phyloP scores from a whole-genome alignment of 2,329 filamentous ascomycete genomes.

The Colletotrichum sp. region DNA sequence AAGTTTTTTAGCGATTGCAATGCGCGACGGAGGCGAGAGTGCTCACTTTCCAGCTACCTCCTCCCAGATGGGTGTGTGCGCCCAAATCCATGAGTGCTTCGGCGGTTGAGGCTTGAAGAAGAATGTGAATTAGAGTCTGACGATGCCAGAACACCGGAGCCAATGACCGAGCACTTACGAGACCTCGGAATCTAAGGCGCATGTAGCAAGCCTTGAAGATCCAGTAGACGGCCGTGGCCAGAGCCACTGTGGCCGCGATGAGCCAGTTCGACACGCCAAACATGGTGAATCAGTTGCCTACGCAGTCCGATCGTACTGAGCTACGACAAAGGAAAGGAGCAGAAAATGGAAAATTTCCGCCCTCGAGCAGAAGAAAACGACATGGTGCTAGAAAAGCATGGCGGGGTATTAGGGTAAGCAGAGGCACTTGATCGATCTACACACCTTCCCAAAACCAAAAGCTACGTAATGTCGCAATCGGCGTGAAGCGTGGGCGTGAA shows the following conservation, averaged over 20 bases:
- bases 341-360: neutral
- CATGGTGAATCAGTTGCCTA: neutral
- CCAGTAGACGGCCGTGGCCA: constrained; percentile 17
- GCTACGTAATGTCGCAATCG: neutral
- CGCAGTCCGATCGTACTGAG: neutral
- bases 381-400: neutral
- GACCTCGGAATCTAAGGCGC: constrained; percentile 7
- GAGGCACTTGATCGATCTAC: neutral
- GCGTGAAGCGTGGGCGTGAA: neutral
- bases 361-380: neutral
- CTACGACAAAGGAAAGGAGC: neutral
- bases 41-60: constrained; percentile 4
- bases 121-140: neutral
- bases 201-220: constrained; percentile 9
- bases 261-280: constrained; percentile 17
- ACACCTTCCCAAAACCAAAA: neutral
- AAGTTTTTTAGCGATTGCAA: neutral
- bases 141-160: fast-evolving
- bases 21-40: too few relatives aligned
- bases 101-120: constrained; percentile 1
- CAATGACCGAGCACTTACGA: neutral
- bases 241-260: constrained; percentile 1
- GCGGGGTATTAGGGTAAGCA: constrained; percentile 1
- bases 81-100: constrained; percentile 26
- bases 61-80: constrained; percentile 25